phyloP scores from a whole-genome alignment of 306 rosid genomes.

The Hylodesmum podocarpum region DNA sequence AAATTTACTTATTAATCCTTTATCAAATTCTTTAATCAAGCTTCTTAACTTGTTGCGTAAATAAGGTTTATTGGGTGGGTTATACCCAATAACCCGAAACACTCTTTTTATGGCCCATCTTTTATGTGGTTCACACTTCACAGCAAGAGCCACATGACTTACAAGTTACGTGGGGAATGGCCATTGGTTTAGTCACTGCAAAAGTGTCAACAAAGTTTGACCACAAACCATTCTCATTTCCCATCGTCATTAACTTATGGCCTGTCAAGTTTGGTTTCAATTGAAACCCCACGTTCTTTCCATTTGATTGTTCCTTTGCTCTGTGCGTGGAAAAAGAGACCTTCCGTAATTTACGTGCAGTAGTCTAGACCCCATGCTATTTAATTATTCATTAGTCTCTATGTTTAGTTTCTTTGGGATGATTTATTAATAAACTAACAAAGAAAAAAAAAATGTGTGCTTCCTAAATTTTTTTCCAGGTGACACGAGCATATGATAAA shows the following conservation, averaged over 20 bases:
- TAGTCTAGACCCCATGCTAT: not conserved
- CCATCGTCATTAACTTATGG: not conserved
- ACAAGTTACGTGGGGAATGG: not conserved
- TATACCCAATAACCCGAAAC: not conserved
- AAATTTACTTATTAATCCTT: no score
- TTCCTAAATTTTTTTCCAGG: no score
- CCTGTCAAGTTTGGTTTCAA: not conserved
- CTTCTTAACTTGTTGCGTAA: not conserved
- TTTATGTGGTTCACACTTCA: no score
- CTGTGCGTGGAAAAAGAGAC: not conserved
- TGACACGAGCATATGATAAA: not conserved
- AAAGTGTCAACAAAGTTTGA: constrained; percentile 16
- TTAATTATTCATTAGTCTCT: not conserved
- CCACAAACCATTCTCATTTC: not conserved
- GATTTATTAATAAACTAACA: not conserved
- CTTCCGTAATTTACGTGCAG: constrained; percentile 9
- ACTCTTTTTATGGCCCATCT: not conserved
- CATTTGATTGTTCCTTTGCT: constrained; percentile 19
- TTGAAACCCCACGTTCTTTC: constrained; percentile 9
- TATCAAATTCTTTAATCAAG: not conserved
- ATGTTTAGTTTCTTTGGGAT: not conserved
- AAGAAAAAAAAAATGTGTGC: not conserved
- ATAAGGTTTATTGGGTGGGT: no score
- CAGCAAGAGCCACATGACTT: constrained; percentile 17
- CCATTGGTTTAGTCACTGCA: constrained; percentile 12